Conservation (phyloP, 2,329 filamentous ascomycete species). For the Cytospora mali region DNA sequence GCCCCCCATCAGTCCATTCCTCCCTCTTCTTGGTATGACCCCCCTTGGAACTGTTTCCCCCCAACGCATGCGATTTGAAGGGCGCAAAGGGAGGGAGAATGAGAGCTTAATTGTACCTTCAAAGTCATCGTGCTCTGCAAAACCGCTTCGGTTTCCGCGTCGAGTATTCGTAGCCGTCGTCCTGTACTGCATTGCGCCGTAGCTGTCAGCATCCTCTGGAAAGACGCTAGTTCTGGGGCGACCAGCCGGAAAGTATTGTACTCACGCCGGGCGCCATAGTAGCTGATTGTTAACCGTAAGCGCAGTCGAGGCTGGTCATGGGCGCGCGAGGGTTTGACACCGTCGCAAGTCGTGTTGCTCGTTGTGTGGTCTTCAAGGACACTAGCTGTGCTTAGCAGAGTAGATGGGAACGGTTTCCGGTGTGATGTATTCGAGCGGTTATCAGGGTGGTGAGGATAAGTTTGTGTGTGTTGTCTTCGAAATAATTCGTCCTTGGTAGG, state of each 20-base stretch:
- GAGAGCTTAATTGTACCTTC: slow-evolving; percentile 47
- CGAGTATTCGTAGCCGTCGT: slow-evolving; percentile 48
- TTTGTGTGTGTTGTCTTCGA: neutral
- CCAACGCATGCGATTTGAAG: neutral
- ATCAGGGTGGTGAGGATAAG: neutral
- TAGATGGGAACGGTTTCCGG: neutral
- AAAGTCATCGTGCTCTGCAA: slow-evolving; percentile 64
- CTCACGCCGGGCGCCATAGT: slow-evolving; percentile 46
- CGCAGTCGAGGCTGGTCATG: slow-evolving; percentile 4
- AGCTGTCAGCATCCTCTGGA: neutral
- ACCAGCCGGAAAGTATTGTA: slow-evolving; percentile 1
- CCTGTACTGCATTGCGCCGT: slow-evolving; percentile 32
- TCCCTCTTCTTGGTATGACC: neutral
- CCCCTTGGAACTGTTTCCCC: neutral
- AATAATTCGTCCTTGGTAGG: neutral
- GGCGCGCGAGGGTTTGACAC: neutral
- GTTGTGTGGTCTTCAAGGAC: neutral
- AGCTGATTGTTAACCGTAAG: slow-evolving; percentile 4
- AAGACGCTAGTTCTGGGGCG: neutral
- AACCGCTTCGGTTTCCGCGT: slow-evolving; percentile 58
- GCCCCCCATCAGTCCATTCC: neutral
- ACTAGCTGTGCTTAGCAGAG: neutral
- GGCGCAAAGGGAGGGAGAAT: neutral
- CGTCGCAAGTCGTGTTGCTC: slow-evolving; percentile 6
- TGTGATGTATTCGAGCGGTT: neutral